Base-by-base conservation (phyloP, 2,329 filamentous ascomycete genomes). In the Xylaria sp. region DNA sequence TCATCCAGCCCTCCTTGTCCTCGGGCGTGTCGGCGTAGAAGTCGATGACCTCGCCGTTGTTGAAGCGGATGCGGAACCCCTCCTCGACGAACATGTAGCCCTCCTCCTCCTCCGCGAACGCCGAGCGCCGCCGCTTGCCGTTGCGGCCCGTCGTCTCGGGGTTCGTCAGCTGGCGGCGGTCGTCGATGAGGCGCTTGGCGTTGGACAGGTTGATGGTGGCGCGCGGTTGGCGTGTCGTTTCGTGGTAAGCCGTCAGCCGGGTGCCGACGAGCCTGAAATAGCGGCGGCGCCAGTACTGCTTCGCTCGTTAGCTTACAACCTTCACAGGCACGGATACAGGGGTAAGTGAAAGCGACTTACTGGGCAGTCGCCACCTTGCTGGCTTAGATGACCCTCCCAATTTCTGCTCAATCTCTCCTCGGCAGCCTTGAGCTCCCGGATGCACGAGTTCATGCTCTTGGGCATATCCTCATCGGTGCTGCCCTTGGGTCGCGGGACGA, bases 71-170 rank as follows among this genome's bases (percentile, higher is more conserved):
- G 39, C 94, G 91, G 87, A 99, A 99, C 2, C 94, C 94, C 71
- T 99, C 94, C 72, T 99, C 94, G 48, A 99, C 93, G 71, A 99
- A 99, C 90, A 97, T 96, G 78, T 99, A 99, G 39, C 94, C 94
- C 71, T 99, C 94, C 74, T 99, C 94, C 62, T 99, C 94, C 73
- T 97, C 94, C 1, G 93, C 92, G 72, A 99, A 99, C 9, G 91
- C 94, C 29, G 92, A 97, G 72, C 95, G 92, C 51, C 94, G 89
- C 40, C 94, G 89, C 63, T 86, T 87, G 51, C 91, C 90, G 60
- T 83, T 84, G 69, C 87, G 90, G 52, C 88, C 89, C 13, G 82
- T 86, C 0, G 88, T 91, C 68, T 95, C 91, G 63, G 90, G 92
- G 66, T 96, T 89, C 6, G 88, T 91, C 44, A 99, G 79, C 18